A percentile compares a stretch with the other conserved stretches of the same genome.
phyloP scores from a whole-genome alignment of 345 rosid genomes.

The Schrenkiella parvula region DNA sequence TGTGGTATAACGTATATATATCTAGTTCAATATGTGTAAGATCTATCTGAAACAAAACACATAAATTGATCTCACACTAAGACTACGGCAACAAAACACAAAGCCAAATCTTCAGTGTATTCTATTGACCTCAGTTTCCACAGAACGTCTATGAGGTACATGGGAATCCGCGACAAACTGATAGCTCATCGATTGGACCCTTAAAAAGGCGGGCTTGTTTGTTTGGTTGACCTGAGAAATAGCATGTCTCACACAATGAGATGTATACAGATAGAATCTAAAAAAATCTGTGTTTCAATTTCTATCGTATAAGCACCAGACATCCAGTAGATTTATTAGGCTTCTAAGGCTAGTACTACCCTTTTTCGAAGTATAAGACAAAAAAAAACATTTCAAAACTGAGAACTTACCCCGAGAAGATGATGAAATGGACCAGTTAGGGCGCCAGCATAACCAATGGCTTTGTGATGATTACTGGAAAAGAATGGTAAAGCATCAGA shows the following conservation, averaged over 20 bases:
- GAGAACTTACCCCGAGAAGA: constrained; percentile 19
- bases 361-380: not conserved
- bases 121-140: constrained; percentile 15
- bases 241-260: constrained; percentile 3
- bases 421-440: constrained; percentile 15
- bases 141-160: constrained; percentile 4
- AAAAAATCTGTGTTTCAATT: not conserved
- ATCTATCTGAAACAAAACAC: not conserved
- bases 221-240: constrained; percentile 14
- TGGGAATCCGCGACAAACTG: constrained; percentile 27
- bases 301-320: not conserved
- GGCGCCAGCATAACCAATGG: not conserved
- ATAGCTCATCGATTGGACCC: constrained; percentile 27
- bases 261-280: not conserved
- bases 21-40: not conserved
- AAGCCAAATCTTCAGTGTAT: not conserved
- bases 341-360: not conserved
- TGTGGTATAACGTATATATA: not conserved
- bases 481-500: constrained; percentile 19
- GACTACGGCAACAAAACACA: not conserved
- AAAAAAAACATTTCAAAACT: not conserved
- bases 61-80: not conserved
- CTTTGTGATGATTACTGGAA: constrained; percentile 9
- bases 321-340: not conserved
- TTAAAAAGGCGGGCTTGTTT: constrained; percentile 10